Evolutionary conservation across 148 eudicot genomes (phyloP).

Genomic region (Rhododendron vialii): DNA sequence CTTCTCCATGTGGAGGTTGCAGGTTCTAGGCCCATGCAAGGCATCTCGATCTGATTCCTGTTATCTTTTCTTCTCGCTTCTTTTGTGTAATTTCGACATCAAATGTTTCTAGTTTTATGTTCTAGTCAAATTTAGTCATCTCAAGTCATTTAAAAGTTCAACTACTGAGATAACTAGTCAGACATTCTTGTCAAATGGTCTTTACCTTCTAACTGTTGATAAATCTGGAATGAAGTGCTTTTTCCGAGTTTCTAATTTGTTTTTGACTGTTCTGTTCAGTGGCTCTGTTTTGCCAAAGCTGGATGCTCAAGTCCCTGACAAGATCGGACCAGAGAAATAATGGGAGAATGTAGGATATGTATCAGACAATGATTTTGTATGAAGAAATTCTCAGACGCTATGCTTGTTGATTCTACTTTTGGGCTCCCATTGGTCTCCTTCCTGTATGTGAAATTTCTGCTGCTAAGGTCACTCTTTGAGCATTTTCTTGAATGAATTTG

Average conservation of each 20-base stretch:
- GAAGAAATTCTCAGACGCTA: background rate
- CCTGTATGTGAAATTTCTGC: background rate
- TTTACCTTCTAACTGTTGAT: background rate
- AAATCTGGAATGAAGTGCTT: background rate
- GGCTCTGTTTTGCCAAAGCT: constrained; percentile 3
- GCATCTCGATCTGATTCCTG: background rate
- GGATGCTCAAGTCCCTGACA: background rate
- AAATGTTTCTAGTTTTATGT: background rate
- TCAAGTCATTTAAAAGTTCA: background rate
- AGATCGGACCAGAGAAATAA: background rate
- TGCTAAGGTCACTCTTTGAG: background rate
- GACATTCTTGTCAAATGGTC: background rate
- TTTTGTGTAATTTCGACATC: background rate
- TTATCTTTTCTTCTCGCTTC: background rate
- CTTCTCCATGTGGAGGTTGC: background rate
- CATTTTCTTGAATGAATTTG: background rate
- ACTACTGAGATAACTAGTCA: background rate
- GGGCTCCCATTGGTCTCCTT: background rate
- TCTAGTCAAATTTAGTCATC: background rate
- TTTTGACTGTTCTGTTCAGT: background rate
- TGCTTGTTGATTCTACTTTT: background rate
- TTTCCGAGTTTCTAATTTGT: background rate
- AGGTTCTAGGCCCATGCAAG: background rate
- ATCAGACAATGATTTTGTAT: background rate
- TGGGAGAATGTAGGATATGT: background rate